A percentile compares a stretch with the other conserved stretches of the same genome.
phyloP scores from a whole-genome alignment of 495 filamentous ascomycete genomes.

The Zalerion maritima region DNA sequence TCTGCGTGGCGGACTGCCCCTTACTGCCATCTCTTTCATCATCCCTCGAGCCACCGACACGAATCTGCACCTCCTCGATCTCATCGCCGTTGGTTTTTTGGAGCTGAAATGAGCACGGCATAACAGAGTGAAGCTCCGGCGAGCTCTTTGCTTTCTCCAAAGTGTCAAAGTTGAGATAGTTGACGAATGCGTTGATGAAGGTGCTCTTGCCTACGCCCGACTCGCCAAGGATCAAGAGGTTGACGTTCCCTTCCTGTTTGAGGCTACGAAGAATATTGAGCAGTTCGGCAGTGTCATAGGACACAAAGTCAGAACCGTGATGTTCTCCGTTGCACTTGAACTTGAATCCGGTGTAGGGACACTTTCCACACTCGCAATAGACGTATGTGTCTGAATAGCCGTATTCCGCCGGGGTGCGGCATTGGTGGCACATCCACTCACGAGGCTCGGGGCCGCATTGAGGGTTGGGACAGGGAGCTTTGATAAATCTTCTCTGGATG shows the following conservation, averaged over 20 bases:
- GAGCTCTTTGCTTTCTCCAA: constrained; percentile 18
- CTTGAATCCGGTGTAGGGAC: constrained; percentile 5
- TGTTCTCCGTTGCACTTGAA: constrained; percentile 18
- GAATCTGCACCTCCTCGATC: constrained; percentile 13
- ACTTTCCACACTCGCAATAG: constrained; percentile 26
- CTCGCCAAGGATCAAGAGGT: constrained; percentile 31
- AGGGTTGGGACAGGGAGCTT: constrained; percentile 15
- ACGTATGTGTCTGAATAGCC: constrained; percentile 17
- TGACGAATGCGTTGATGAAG: constrained; percentile 32
- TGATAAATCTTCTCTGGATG: constrained; percentile 12
- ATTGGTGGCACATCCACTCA: constrained; percentile 21
- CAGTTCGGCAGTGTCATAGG: constrained; percentile 2
- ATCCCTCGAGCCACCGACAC: constrained; percentile 11
- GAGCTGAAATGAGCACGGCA: constrained; percentile 24
- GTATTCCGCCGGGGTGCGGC: constrained; percentile 15
- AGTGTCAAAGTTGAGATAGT: constrained; percentile 22
- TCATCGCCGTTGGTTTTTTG: constrained; percentile 13
- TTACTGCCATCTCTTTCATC: constrained; percentile 21
- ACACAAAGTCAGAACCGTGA: constrained; percentile 8
- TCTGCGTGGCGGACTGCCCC: constrained; percentile 26
- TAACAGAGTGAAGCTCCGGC: constrained; percentile 15
- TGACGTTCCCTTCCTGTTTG: constrained; percentile 15
- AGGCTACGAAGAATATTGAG: constrained; percentile 5
- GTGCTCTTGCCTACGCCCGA: constrained; percentile 32
- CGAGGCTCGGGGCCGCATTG: constrained; percentile 6